These are phyloP conservation scores for Ligustrum vulgare DNA, from an alignment of 257 asterid genomes.

Conservation along the genomic window DNA sequence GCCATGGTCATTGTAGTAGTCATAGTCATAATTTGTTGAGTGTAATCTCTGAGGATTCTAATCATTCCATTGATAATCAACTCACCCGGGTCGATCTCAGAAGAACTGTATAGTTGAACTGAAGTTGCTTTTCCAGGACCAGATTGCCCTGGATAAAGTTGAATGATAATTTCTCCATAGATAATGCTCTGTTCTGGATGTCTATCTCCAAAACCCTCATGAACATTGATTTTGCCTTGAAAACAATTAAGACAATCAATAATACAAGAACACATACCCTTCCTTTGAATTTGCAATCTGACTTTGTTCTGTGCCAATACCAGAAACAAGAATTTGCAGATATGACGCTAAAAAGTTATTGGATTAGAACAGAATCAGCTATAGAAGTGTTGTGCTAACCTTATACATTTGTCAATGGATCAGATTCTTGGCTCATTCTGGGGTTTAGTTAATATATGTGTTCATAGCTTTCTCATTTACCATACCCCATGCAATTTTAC, in stretches of 20 bases:
- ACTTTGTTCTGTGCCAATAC: neutral
- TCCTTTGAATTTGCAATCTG: slow-evolving; percentile 8
- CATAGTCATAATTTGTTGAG: slow-evolving; percentile 33
- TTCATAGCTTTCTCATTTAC: neutral
- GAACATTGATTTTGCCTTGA: slow-evolving; percentile 25
- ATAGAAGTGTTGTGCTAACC: slow-evolving; percentile 20
- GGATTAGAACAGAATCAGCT: neutral
- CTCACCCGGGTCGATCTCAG: slow-evolving; percentile 36
- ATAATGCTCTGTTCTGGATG: slow-evolving; percentile 14
- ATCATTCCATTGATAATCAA: neutral
- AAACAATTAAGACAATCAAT: slow-evolving; percentile 26
- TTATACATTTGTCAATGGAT: slow-evolving; percentile 32
- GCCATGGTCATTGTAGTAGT: slow-evolving; percentile 42
- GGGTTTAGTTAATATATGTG: slow-evolving; percentile 12
- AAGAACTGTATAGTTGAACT: slow-evolving; percentile 38
- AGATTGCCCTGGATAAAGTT: slow-evolving; percentile 27
- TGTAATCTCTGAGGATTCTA: neutral
- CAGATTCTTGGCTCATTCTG: slow-evolving; percentile 33
- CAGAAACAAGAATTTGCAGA: neutral
- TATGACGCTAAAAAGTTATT: slow-evolving; percentile 1
- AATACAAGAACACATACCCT: slow-evolving; percentile 17
- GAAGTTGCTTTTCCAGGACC: slow-evolving; percentile 34
- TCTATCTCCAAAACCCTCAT: slow-evolving; percentile 1
- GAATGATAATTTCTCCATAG: slow-evolving; percentile 42
- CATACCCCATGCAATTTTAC: neutral